Conservation (phyloP, 192 early-diverging fungal genomes). For the Chytriomyces sp. region DNA sequence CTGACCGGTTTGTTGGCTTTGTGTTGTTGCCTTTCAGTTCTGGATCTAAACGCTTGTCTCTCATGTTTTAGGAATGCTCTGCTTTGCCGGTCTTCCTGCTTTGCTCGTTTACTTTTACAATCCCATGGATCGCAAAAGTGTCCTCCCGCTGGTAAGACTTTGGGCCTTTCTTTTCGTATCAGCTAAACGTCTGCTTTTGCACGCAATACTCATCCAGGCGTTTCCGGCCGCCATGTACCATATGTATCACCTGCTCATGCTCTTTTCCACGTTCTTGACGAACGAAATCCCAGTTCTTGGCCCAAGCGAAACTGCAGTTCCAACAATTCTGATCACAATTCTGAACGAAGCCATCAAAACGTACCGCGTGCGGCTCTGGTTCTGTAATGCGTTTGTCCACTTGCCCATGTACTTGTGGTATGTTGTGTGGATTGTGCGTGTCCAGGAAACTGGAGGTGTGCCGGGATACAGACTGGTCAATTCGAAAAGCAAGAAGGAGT, state of each 20-base stretch:
- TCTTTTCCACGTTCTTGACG: constrained; percentile 11
- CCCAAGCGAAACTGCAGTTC: not conserved
- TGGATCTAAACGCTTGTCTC: not conserved
- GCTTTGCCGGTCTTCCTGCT: constrained; percentile 10
- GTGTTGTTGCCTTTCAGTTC: not conserved
- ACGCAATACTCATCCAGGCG: not conserved
- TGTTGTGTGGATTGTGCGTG: constrained; percentile 13
- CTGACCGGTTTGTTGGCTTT: not conserved
- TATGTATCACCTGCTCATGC: not conserved
- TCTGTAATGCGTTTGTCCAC: not conserved
- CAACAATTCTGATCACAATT: not conserved
- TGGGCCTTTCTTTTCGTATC: not conserved
- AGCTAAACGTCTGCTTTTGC: not conserved
- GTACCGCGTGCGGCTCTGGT: constrained; percentile 15
- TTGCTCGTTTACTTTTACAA: constrained; percentile 1
- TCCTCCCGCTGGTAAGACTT: constrained; percentile 7
- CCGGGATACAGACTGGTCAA: not conserved
- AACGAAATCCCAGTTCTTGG: not conserved
- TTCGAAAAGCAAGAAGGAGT: constrained; percentile 14
- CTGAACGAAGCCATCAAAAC: constrained; percentile 9
- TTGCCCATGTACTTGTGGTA: constrained; percentile 13
- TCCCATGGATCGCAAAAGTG: not conserved
- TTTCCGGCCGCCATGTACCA: constrained; percentile 1
- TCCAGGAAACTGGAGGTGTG: constrained; percentile 4
- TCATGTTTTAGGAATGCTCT: constrained; percentile 13